Percentiles rank a stretch among this genome's conserved stretches.
These are phyloP conservation scores for Cordyceps farinosa DNA, from an alignment of 2,329 filamentous ascomycete species.

Conservation along the genomic window DNA sequence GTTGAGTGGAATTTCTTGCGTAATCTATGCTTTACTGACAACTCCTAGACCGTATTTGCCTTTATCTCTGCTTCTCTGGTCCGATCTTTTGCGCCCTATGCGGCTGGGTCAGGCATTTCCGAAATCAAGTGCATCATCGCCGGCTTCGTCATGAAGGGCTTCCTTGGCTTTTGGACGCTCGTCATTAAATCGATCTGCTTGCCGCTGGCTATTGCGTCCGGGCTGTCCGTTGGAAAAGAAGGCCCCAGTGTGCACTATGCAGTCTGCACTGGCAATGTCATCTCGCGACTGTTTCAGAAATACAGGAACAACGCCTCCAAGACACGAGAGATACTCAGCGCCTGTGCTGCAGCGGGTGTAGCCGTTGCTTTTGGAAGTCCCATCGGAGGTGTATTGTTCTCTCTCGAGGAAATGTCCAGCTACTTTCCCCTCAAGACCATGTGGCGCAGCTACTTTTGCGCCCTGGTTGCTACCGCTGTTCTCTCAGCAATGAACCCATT, in stretches of 20 bases:
- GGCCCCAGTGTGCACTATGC: conserved; percentile 98
- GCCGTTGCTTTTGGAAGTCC: conserved; percentile 96
- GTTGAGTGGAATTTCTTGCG: conserved; percentile 23
- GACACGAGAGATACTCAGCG: conserved; percentile 90
- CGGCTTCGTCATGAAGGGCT: conserved; percentile 98
- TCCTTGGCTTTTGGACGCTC: conserved; percentile 85
- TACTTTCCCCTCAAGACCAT: conserved; percentile 96
- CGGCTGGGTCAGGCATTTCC: conserved; percentile 92
- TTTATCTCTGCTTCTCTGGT: conserved; percentile 80
- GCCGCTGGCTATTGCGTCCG: conserved; percentile 88
- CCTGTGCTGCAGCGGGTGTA: conserved; percentile 90
- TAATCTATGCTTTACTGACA: background rate
- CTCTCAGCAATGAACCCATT: conserved; percentile 97
- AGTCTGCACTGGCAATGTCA: conserved; percentile 94
- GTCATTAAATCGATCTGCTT: conserved; percentile 91
- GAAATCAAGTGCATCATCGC: conserved; percentile 99
- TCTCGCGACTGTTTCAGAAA: conserved; percentile 87
- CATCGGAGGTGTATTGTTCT: conserved; percentile 94
- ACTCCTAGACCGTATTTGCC: conserved; percentile 66
- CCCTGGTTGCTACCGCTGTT: conserved; percentile 88
- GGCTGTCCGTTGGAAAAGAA: conserved; percentile 93
- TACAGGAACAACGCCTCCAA: conserved; percentile 90
- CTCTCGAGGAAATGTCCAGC: conserved; percentile 94
- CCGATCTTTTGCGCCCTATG: conserved; percentile 89
- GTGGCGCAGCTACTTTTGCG: conserved; percentile 98